Evolutionary conservation across 176 grass and related monocot species (phyloP).

Genomic region (Sorghum bicolor): DNA sequence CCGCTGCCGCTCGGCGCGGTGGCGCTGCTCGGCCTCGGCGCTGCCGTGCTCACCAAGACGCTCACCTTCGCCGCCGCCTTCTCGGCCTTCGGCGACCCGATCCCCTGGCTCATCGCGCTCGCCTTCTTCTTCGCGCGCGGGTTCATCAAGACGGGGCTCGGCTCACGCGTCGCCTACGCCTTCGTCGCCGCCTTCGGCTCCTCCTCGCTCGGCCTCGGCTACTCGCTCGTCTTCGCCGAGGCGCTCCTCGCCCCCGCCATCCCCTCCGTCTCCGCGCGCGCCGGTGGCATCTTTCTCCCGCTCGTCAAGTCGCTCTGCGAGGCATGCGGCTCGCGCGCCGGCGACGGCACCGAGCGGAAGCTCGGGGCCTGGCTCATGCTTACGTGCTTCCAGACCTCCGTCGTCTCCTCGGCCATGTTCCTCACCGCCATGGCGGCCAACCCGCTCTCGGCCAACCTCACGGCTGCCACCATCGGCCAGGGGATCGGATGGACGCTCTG

Average conservation of each 20-base stretch:
- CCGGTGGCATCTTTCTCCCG: conserved; percentile 89
- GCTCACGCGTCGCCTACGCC: conserved; percentile 77
- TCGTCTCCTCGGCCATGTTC: conserved; percentile 91
- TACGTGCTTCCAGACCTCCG: conserved; percentile 96
- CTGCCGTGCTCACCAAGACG: conserved; percentile 78
- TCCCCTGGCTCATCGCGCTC: conserved; percentile 98
- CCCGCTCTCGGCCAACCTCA: conserved; percentile 84
- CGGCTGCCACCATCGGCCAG: conserved; percentile 60
- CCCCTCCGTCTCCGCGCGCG: conserved; percentile 83
- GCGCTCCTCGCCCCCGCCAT: conserved; percentile 90
- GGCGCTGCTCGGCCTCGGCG: conserved; percentile 83
- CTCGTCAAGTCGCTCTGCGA: conserved; percentile 83
- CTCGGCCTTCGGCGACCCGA: conserved; percentile 95
- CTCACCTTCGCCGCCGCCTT: conserved; percentile 87
- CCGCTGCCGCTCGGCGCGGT: conserved; percentile 97
- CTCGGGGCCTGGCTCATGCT: conserved; percentile 98
- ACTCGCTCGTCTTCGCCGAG: conserved; percentile 91
- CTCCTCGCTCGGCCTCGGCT: conserved; percentile 86
- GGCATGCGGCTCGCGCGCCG: conserved; percentile 70
- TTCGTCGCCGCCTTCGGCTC: conserved; percentile 85
- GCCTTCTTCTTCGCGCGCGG: conserved; percentile 98
- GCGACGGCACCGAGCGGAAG: conserved; percentile 66
- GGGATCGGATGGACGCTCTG: conserved; percentile 93
- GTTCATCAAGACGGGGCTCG: conserved; percentile 93
- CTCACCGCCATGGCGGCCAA: conserved; percentile 94